Base-by-base conservation (phyloP, 495 filamentous ascomycete species). In the Neohortaea acidophila region DNA sequence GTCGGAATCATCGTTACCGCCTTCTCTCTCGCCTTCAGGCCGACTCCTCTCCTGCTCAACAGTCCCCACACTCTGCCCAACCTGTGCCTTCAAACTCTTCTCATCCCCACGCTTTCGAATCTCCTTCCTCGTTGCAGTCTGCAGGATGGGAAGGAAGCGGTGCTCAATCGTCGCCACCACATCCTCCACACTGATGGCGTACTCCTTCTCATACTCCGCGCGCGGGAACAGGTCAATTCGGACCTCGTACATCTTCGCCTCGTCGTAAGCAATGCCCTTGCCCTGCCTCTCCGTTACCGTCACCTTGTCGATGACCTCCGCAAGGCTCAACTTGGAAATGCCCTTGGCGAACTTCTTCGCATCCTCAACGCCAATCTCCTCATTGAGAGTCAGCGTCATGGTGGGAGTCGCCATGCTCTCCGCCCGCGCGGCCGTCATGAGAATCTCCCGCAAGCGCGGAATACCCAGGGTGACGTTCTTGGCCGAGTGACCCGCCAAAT, bases 381-480 rank as follows among this genome's bases (percentile, higher is more conserved):
- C 65, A 52, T 77, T 82, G 26, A 87, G 60, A 23, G 79, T 64
- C 17, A 99, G 62, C 2, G 82, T 89, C 89, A 99, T 99, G 2
- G 77, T 72, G 0, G 89, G 89, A 0, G 89, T 99, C 35, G 79
- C 77, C 45, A 94, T 93, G 22, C 72, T 67, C 35, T 72, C 68
- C n/a, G n/a, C n/a, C n/a, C n/a, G n/a, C 53, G 81, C 91, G 29
- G 87, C 91, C 28, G 89, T 94, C 91, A 99, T 96, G 35, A 96
- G 74, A 56, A 99, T 94, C 74, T 99, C 89, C 57, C 89, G 71
- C 18, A 99, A 69, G 57, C 89, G 81, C 33, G 89, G 89, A 55
- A 99, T 94, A 81, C 89, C 89, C 17, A 96, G 71, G 3, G 89
- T 99, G 51, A 99, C 89, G 69, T 99, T 99, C 70, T 93, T 94